A percentile compares a stretch with the other conserved stretches of the same genome.
These are phyloP conservation scores for Pseudisothecium myosuroides DNA, from an alignment of 225 moss, liverwort and hornwort species.

Conservation along the genomic window DNA sequence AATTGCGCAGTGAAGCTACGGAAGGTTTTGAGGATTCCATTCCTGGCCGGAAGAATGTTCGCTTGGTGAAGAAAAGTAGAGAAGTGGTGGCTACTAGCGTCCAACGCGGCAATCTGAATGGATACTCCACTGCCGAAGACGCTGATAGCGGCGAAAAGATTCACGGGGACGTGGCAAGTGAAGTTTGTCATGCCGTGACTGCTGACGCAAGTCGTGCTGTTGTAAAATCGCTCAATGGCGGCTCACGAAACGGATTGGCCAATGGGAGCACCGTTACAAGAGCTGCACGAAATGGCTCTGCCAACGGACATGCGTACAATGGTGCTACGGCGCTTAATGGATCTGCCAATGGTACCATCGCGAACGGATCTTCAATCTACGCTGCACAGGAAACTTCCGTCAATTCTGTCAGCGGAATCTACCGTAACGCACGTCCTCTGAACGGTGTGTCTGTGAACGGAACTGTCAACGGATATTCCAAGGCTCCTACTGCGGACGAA, in stretches of 20 bases:
- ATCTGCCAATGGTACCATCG: slow-evolving; percentile 3
- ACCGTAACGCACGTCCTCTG: slow-evolving; percentile 1
- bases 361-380: slow-evolving; percentile 5
- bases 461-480: slow-evolving; percentile 12
- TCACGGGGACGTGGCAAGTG: not conserved
- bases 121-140: slow-evolving; percentile 7
- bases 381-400: slow-evolving; percentile 1
- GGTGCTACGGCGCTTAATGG: slow-evolving; percentile 2
- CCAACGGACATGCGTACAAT: not conserved
- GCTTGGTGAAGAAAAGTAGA: not conserved
- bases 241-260: slow-evolving; percentile 3
- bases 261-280: slow-evolving; percentile 6
- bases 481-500: slow-evolving; percentile 20
- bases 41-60: not conserved
- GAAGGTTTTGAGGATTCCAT: slow-evolving; percentile 23
- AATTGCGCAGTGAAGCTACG: slow-evolving; percentile 24
- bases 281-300: slow-evolving; percentile 5
- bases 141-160: slow-evolving; percentile 1
- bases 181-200: not conserved
- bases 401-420: slow-evolving; percentile 4
- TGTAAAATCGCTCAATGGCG: slow-evolving; percentile 1
- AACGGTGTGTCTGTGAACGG: slow-evolving; percentile 12
- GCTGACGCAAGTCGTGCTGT: not conserved
- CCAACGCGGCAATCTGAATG: slow-evolving; percentile 10
- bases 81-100: slow-evolving; percentile 9